phyloP scores from a whole-genome alignment of 208 protist species.

The Trypanosoma brucei region DNA sequence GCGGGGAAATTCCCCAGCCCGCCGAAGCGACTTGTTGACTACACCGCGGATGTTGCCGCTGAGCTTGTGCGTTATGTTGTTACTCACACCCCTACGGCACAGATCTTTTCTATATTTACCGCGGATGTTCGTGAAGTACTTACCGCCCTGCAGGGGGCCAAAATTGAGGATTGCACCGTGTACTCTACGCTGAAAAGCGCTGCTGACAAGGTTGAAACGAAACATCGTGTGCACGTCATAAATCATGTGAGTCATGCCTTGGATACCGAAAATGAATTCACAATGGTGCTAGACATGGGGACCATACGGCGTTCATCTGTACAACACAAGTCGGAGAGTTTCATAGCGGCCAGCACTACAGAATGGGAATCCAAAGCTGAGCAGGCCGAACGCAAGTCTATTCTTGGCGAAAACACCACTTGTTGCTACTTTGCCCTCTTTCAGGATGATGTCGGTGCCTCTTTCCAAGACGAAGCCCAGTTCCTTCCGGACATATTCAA shows the following conservation, averaged over 20 bases:
- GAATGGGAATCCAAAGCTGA: constrained; percentile 76
- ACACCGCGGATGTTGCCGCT: constrained; percentile 49
- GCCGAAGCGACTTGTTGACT: constrained; percentile 52
- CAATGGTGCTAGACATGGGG: constrained; percentile 79
- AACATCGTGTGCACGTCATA: constrained; percentile 66
- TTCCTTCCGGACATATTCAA: constrained; percentile 29
- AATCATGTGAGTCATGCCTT: constrained; percentile 28
- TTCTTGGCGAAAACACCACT: constrained; percentile 32
- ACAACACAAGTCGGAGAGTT: constrained; percentile 67
- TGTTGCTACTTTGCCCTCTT: constrained; percentile 75
- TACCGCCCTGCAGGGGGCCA: constrained; percentile 40
- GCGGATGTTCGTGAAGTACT: constrained; percentile 48
- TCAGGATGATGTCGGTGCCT: constrained; percentile 38
- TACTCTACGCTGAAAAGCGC: constrained; percentile 45
- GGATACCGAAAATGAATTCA: constrained; percentile 42
- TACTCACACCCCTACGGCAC: constrained; percentile 20
- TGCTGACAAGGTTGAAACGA: constrained; percentile 21
- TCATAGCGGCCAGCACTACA: constrained; percentile 52
- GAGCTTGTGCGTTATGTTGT: constrained; percentile 45
- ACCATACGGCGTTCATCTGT: constrained; percentile 48
- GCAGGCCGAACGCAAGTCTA: constrained; percentile 45
- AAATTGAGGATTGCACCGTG: constrained; percentile 48
- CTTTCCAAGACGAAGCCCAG: constrained; percentile 35
- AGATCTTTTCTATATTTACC: constrained; percentile 74
- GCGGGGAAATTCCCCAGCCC: constrained; percentile 52